Percentiles rank a stretch among this genome's conserved stretches.
These are phyloP conservation scores for Xylariaceae sp. DNA, from an alignment of 2,329 filamentous ascomycete genomes.

Conservation along the genomic window DNA sequence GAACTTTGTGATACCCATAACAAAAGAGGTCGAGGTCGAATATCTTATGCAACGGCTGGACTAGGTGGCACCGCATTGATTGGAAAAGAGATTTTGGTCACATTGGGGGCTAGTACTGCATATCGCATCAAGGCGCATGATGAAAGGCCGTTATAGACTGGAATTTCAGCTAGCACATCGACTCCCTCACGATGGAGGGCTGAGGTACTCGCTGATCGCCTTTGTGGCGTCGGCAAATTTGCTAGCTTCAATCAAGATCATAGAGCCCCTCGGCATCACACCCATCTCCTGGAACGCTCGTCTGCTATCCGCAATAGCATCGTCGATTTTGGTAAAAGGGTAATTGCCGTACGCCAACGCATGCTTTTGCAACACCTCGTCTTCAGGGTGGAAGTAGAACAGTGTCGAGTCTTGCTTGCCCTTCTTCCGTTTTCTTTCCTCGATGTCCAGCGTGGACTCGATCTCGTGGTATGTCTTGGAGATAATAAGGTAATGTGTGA, in stretches of 20 bases:
- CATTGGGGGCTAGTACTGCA: no score
- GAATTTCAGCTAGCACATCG: slow-evolving; percentile 18
- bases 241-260: slow-evolving; percentile 78
- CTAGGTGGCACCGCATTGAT: slow-evolving; percentile 11
- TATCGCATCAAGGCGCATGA: slow-evolving; percentile 1
- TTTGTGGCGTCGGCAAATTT: slow-evolving; percentile 75
- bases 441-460: slow-evolving; percentile 70
- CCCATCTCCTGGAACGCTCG: slow-evolving; percentile 92
- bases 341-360: slow-evolving; percentile 67
- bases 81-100: no score
- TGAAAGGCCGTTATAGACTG: no score
- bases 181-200: slow-evolving; percentile 38
- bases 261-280: slow-evolving; percentile 75
- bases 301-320: slow-evolving; percentile 84
- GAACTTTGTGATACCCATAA: slow-evolving; percentile 91
- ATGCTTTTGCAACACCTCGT: slow-evolving; percentile 80
- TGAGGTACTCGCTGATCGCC: slow-evolving; percentile 71
- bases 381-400: slow-evolving; percentile 95
- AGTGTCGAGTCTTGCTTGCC: slow-evolving; percentile 57
- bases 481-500: slow-evolving; percentile 87
- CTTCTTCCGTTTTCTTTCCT: slow-evolving; percentile 65
- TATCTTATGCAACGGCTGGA: slow-evolving; percentile 92
- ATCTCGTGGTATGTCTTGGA: slow-evolving; percentile 93
- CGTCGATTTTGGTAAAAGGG: slow-evolving; percentile 75
- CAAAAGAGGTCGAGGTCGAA: slow-evolving; percentile 97